Evolutionary conservation across 495 filamentous ascomycete genomes (phyloP).

Genomic region (Tuber umbilicatum): DNA sequence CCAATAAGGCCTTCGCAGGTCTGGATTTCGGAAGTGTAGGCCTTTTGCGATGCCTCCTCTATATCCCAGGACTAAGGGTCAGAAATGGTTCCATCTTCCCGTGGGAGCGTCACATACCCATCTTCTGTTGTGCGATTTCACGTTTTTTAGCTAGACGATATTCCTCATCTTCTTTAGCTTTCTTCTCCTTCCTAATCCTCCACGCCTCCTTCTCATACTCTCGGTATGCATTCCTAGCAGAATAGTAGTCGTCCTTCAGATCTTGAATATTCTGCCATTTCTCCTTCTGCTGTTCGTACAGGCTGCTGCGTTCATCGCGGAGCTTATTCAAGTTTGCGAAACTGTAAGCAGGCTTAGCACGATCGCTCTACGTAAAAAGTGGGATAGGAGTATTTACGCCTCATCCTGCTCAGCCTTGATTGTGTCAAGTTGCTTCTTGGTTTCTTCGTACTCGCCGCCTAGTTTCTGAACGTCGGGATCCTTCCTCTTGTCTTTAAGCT

Average conservation of each 20-base stretch:
- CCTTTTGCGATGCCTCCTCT: constrained; percentile 81
- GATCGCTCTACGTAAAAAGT: neutral
- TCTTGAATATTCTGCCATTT: constrained; percentile 73
- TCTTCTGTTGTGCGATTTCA: constrained; percentile 71
- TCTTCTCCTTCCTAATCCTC: constrained; percentile 60
- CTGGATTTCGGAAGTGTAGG: constrained; percentile 85
- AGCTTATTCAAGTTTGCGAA: constrained; percentile 80
- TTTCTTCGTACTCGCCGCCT: constrained; percentile 70
- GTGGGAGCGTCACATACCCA: constrained; percentile 40
- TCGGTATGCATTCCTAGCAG: constrained; percentile 64
- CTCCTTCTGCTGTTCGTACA: constrained; percentile 72
- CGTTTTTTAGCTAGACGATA: constrained; percentile 66
- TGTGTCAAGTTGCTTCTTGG: constrained; percentile 75
- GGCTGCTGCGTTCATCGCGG: constrained; percentile 77
- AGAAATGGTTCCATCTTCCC: neutral
- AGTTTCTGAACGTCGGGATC: constrained; percentile 88
- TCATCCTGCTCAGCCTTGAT: constrained; percentile 84
- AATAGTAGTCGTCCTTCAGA: constrained; percentile 79
- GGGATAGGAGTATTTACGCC: constrained; percentile 21
- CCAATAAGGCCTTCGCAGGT: constrained; percentile 76
- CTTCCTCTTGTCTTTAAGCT: constrained; percentile 75
- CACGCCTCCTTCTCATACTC: constrained; percentile 70
- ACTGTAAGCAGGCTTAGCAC: constrained; percentile 19
- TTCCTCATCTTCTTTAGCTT: constrained; percentile 70
- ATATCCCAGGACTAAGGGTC: constrained; percentile 42